Evolutionary conservation across 2,329 filamentous ascomycete genomes (phyloP).

Genomic region (Hypoxylon sp.): DNA sequence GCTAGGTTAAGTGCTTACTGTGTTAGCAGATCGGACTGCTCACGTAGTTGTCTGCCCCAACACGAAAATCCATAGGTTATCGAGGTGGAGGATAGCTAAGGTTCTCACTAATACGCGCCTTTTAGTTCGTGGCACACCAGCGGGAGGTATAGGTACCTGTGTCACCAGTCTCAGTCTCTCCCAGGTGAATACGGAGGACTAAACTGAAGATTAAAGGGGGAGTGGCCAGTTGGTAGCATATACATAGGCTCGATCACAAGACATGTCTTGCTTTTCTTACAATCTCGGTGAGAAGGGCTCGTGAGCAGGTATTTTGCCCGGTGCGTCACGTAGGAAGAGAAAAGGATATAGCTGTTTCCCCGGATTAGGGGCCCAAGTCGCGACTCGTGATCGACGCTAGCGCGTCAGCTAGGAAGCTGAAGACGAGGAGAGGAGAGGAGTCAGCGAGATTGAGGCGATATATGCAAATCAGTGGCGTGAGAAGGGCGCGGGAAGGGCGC

Average conservation of each 20-base stretch:
- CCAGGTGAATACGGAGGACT: neutral
- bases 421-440: neutral
- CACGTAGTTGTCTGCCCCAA: neutral
- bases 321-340: neutral
- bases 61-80: neutral
- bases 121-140: neutral
- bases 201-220: neutral
- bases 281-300: neutral
- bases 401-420: neutral
- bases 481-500: neutral
- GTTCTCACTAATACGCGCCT: neutral
- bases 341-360: neutral
- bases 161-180: neutral
- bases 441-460: neutral
- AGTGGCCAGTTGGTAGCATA: neutral
- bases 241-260: neutral
- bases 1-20: neutral
- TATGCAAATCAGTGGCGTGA: neutral
- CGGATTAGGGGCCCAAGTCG: slow-evolving; percentile 1
- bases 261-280: neutral
- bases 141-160: neutral
- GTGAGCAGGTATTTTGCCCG: neutral
- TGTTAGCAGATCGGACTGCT: neutral
- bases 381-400: neutral
- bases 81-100: neutral